Evolutionary conservation across 805 yeast species (phyloP), one percentile per base, ranked within the genome.

Genomic region (Grigorovia humatica): DNA sequence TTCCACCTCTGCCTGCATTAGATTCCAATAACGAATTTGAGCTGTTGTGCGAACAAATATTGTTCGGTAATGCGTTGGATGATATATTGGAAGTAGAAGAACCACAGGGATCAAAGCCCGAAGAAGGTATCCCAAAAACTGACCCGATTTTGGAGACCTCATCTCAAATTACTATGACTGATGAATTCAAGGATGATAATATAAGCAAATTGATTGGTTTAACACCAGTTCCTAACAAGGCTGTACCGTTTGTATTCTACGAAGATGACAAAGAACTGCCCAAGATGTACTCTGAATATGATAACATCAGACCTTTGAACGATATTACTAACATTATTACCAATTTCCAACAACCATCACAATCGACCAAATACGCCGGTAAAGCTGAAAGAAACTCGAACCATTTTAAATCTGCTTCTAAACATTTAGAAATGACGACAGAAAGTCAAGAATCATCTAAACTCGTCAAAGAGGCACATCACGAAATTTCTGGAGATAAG

Each of bases 21-120:
- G 58, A 57, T 42, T 58, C 64, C 7, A 58, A 57, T 27, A 49
- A 58, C 38, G 69, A 65, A 32, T 66, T 67, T 49, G 66, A 62
- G 35, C 49, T 52, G n/a, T 48, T 66, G n/a, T 63, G 68, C 51
- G 65, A 65, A 42, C 63, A 63, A 44, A 57, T 66, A 13, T 47
- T 67, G 12, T 65, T 63, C 53, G 65, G 66, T 5, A 55, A 59
- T 19, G 65, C 57, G 1, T 49, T 64, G 13, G 62, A 58, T 30
- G 59, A 57, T 30, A 64, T 61, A 42, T 35, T 59, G 13, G 66
- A 60, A 45, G 67, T 63, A 44, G 60, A 57, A 46, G 59, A 57
- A 35, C 56, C 55, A 40, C 54, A 44, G 4, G 50, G 51, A 17
- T 47, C 32, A 9, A 27, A 29, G 9, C 35, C 3, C 13, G 15